These are phyloP conservation scores for Azolla pinnata DNA, from an alignment of 75 land plant species.

Conservation along the genomic window DNA sequence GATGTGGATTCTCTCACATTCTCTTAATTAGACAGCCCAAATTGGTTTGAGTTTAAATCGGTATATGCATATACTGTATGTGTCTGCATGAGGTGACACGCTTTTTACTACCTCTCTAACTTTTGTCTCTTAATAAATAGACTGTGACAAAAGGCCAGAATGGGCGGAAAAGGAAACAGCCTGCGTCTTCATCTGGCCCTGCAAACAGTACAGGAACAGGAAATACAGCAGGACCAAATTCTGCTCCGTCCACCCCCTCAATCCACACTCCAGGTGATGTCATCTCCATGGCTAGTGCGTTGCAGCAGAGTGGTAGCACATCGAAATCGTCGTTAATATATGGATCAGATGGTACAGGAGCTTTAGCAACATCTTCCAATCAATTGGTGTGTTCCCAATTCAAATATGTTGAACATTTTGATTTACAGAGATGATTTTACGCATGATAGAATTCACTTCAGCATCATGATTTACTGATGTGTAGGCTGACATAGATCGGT, in stretches of 20 bases:
- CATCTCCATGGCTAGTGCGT: slow-evolving; percentile 18
- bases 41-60: neutral
- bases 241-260: slow-evolving; percentile 56
- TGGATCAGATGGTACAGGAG: slow-evolving; percentile 51
- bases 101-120: too few relatives aligned
- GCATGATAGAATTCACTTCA: too few relatives aligned
- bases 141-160: slow-evolving; percentile 14
- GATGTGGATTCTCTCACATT: neutral
- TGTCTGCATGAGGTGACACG: neutral
- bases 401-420: neutral
- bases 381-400: slow-evolving; percentile 36
- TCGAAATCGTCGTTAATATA: slow-evolving; percentile 44
- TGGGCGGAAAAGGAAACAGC: slow-evolving; percentile 60
- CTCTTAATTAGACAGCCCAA: neutral
- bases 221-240: slow-evolving; percentile 58
- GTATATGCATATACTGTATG: neutral
- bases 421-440: too few relatives aligned
- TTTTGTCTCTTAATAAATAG: neutral
- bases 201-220: slow-evolving; percentile 84
- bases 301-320: slow-evolving; percentile 37
- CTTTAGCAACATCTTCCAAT: slow-evolving; percentile 55
- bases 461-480: too few relatives aligned
- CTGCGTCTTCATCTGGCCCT: slow-evolving; percentile 55
- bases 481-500: slow-evolving; percentile 63
- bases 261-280: slow-evolving; percentile 68